Percentiles rank a stretch among this genome's conserved stretches.
Evolutionary conservation across 1,284 basidiomycete species (phyloP).

Genomic region (Wallemia mellicola): DNA sequence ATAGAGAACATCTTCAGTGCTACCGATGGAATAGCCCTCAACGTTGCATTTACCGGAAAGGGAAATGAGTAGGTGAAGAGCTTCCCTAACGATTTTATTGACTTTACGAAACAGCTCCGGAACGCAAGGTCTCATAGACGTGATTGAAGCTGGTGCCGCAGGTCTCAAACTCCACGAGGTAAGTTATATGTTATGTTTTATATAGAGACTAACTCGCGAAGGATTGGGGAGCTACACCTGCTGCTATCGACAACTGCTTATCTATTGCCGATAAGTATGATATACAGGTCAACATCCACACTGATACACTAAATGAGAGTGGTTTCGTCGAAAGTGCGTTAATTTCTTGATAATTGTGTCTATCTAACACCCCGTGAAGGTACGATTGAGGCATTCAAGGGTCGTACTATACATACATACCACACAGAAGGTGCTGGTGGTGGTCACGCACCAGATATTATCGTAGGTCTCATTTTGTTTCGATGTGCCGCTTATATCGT

Average conservation of each 20-base stretch:
- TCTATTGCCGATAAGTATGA: constrained; percentile 72
- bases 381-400: constrained; percentile 69
- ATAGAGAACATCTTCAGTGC: constrained; percentile 63
- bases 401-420: constrained; percentile 88
- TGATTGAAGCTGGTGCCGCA: constrained; percentile 58
- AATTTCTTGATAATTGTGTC: not conserved
- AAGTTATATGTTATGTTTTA: not conserved
- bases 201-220: constrained; percentile 3
- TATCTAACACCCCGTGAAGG: constrained; percentile 19
- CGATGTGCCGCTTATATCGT: not conserved
- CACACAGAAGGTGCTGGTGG: constrained; percentile 85
- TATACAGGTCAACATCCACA: constrained; percentile 84
- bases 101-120: constrained; percentile 66
- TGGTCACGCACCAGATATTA: constrained; percentile 93
- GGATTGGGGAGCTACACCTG: constrained; percentile 89
- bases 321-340: constrained; percentile 58
- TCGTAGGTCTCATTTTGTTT: constrained; percentile 14
- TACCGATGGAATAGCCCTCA: constrained; percentile 64
- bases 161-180: constrained; percentile 78
- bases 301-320: constrained; percentile 81
- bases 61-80: not conserved
- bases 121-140: constrained; percentile 37
- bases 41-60: constrained; percentile 74
- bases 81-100: constrained; percentile 9
- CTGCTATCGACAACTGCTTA: constrained; percentile 46